phyloP scores from a whole-genome alignment of 2,329 filamentous ascomycete species.

The Calonectria henricotiae region DNA sequence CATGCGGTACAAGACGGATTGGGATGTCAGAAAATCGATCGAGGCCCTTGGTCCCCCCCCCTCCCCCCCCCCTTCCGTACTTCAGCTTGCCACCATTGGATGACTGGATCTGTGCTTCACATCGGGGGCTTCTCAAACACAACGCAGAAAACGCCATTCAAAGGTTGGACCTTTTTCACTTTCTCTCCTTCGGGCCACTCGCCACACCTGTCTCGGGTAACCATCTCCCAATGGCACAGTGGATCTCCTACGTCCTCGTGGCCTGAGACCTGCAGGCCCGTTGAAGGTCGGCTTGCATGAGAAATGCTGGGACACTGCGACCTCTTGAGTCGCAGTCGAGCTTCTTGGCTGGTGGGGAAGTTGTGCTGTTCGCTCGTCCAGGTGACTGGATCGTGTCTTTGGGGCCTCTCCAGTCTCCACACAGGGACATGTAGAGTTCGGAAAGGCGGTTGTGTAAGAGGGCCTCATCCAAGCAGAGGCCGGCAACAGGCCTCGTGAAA shows the following conservation, averaged over 20 bases:
- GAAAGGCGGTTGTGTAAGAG: background rate
- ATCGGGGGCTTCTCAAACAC: background rate
- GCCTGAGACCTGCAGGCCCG: background rate
- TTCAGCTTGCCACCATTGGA: background rate
- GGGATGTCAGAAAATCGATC: background rate
- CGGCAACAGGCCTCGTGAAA: background rate
- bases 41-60: background rate
- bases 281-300: background rate
- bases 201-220: slow-evolving; percentile 15
- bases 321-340: background rate
- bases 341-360: slow-evolving; percentile 5
- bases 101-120: background rate
- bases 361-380: background rate
- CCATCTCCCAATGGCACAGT: background rate
- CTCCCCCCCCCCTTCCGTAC: background rate
- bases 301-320: background rate
- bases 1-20: background rate
- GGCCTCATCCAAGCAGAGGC: slow-evolving; percentile 22
- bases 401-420: background rate
- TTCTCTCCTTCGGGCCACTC: slow-evolving; percentile 1
- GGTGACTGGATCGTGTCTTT: too few relatives aligned
- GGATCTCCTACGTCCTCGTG: background rate
- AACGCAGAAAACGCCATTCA: background rate
- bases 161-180: background rate
- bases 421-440: background rate